Evolutionary conservation across 2,329 filamentous ascomycete genomes (phyloP), one percentile per base, ranked within the genome.

Genomic region (Sporothrix globosa): DNA sequence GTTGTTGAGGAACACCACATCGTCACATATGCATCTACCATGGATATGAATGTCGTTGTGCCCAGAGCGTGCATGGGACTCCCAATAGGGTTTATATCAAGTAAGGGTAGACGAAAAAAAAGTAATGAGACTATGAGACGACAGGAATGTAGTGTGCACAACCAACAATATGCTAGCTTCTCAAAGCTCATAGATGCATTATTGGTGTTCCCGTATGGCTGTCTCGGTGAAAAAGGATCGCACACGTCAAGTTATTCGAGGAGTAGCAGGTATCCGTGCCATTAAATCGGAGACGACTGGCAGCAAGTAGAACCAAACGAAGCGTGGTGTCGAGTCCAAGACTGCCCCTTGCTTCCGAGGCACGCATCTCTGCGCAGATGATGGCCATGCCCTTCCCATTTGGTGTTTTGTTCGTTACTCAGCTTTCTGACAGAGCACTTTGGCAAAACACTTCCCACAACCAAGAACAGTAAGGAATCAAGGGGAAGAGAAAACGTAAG

Each of bases 61-160:
- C 48, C 41, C 44, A 68, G 67, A 14, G 39, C 39, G 67, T 60
- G 53, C 67, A 60, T 60, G 48, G 44, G 66, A 30, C 39, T 44
- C 39, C 39, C 10, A 44, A 24, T 0, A 17, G 39, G 13, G 58
- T 19, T 46, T 27, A 27, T 63, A 21, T 13, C 58, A 63, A 46
- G 10, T 39, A 63, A 46, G 39, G 58, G 58, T 13, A 61, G 4
- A 21, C 41, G 13, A n/a, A 46, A 13, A 27, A 4, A 6, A 41
- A 7, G 44, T 14, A 61, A 44, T 13, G 9, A 21, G 9, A 21
- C 34, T 21, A 24, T 44, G 34, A 44, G 56, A 44, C 56, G 11
- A 41, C 17, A 24, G 48, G 7, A 17, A 50, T 4, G 46, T 17
- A 50, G 3, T 50, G 19, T 50, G 48, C 19, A 21, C 19, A n/a